phyloP scores from a whole-genome alignment of 345 rosid species.

The Linum tenue region DNA sequence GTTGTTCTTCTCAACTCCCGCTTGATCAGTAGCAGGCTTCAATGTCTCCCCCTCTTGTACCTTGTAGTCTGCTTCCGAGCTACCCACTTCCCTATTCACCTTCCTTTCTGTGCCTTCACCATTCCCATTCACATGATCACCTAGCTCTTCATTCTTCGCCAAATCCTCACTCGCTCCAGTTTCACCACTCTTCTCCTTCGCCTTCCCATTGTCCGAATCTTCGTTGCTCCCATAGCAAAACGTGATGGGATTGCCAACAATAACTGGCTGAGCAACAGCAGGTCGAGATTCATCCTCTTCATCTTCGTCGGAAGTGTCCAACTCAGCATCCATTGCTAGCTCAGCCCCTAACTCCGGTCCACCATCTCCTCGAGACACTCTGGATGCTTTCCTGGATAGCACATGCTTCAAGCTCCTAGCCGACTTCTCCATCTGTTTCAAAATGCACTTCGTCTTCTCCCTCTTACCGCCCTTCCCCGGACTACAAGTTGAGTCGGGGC shows the following conservation, averaged over 20 bases:
- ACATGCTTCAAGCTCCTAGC: constrained; percentile 47
- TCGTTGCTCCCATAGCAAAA: not conserved
- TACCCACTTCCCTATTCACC: no score
- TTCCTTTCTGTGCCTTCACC: not conserved
- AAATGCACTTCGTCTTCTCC: constrained; percentile 47
- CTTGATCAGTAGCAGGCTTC: no score
- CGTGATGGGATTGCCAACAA: not conserved
- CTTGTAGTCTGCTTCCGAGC: no score
- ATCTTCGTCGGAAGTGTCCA: not conserved
- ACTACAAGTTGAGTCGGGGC: constrained; percentile 37
- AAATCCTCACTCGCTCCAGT: no score
- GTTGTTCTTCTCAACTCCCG: no score
- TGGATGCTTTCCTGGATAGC: constrained; percentile 62
- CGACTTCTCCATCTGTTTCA: constrained; percentile 59
- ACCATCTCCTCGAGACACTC: constrained; percentile 17
- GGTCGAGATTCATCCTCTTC: not conserved
- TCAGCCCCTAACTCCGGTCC: not conserved
- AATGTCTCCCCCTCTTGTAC: no score
- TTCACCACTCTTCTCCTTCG: not conserved
- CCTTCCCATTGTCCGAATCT: not conserved
- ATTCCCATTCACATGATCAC: not conserved
- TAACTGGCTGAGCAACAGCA: not conserved
- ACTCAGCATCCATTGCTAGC: not conserved
- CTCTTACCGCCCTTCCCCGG: constrained; percentile 42
- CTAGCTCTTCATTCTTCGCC: not conserved